Evolutionary conservation across 306 rosid species (phyloP).

Genomic region (Cicer cuneatum): DNA sequence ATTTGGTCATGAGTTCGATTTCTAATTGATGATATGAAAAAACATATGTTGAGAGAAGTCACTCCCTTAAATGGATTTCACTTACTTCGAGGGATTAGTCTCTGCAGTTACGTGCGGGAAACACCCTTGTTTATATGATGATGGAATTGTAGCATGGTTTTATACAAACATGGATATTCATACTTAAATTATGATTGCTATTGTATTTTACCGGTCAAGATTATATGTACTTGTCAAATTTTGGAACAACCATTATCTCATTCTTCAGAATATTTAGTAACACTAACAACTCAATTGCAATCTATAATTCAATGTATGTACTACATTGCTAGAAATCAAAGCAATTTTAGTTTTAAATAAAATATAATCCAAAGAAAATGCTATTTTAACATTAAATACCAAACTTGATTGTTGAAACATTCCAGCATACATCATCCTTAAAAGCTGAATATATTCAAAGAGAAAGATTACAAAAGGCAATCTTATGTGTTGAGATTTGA

Average conservation of each 20-base stretch:
- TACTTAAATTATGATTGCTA: slow-evolving; percentile 2
- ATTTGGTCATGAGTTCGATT: too few species aligned
- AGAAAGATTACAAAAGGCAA: too few species aligned
- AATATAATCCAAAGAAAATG: slow-evolving; percentile 13
- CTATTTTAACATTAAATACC: not conserved
- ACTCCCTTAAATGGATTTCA: too few species aligned
- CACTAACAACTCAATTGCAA: not conserved
- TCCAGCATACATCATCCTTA: not conserved
- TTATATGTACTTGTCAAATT: not conserved
- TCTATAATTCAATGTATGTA: slow-evolving; percentile 3
- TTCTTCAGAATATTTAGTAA: not conserved
- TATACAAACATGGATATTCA: not conserved
- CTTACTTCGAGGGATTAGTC: too few species aligned
- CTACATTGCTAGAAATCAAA: not conserved
- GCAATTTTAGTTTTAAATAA: not conserved
- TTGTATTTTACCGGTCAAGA: slow-evolving; percentile 2
- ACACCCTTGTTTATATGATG: too few species aligned
- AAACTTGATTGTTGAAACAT: slow-evolving; percentile 17
- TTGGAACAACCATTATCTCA: not conserved
- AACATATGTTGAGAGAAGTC: too few species aligned
- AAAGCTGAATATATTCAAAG: not conserved
- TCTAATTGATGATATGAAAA: too few species aligned
- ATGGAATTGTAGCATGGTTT: not conserved
- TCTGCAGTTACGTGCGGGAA: too few species aligned
- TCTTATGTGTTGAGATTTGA: too few species aligned